Conservation (phyloP, 164 flowering plant genomes). For the grape (Vitis vinifera) region ASM3070453v1 NC_081811.1:24583001-24583500, state of each 20-base stretch:
- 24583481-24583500: background rate
- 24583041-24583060: constrained; percentile 33
- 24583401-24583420: background rate
- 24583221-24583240: constrained; percentile 36
- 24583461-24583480: background rate
- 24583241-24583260: constrained; percentile 37
- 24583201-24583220: constrained; percentile 28
- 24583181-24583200: constrained; percentile 42
- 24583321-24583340: constrained; percentile 26
- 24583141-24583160: constrained; percentile 21
- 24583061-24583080: constrained; percentile 27
- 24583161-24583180: constrained; percentile 18
- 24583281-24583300: constrained; percentile 57
- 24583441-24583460: background rate
- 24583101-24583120: constrained; percentile 23
- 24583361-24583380: background rate
- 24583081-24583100: constrained; percentile 31
- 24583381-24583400: too few species aligned
- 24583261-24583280: constrained; percentile 29
- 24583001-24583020: constrained; percentile 24
- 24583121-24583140: constrained; percentile 15
- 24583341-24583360: background rate
- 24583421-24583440: background rate
- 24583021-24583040: constrained; percentile 34
- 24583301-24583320: constrained; percentile 81